Evolutionary conservation across 176 grass and related monocot species (phyloP).

Genomic region (Musa acuminata): DNA sequence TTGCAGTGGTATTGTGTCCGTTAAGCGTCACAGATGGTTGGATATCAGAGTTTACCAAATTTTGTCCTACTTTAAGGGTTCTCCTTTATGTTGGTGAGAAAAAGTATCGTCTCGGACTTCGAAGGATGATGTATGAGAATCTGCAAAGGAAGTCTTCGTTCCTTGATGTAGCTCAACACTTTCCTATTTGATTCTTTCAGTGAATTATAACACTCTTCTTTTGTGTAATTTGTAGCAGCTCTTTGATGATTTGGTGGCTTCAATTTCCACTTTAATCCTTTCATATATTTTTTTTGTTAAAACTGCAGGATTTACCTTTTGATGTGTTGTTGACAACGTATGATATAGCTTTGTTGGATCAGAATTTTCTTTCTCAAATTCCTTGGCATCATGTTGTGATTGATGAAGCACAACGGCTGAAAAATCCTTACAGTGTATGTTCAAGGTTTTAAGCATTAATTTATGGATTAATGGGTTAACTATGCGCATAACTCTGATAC

Average conservation of each 20-base stretch:
- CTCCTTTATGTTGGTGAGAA: conserved; percentile 65
- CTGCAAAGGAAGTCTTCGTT: conserved; percentile 26
- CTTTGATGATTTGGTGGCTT: neutral
- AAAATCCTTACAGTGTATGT: conserved; percentile 74
- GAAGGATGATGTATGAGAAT: conserved; percentile 41
- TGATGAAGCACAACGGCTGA: conserved; percentile 84
- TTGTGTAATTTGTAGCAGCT: neutral
- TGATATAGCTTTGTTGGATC: conserved; percentile 82
- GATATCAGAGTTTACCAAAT: conserved; percentile 72
- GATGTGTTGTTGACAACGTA: conserved; percentile 78
- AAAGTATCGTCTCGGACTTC: conserved; percentile 39
- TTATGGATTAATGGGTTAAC: neutral
- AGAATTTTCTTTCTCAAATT: conserved; percentile 84
- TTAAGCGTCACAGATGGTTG: conserved; percentile 73
- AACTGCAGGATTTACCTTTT: conserved; percentile 55
- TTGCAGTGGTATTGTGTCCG: conserved; percentile 85
- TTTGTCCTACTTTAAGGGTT: conserved; percentile 57
- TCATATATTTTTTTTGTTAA: neutral
- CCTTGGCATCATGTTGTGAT: conserved; percentile 66
- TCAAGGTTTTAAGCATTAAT: neutral
- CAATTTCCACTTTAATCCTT: neutral
- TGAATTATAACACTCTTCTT: neutral
- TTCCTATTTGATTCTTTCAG: neutral
- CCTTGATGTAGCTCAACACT: conserved; percentile 7
- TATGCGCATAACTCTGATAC: too few relatives aligned